These are phyloP conservation scores for Ogataea neopini DNA, from an alignment of 805 yeast genomes.

Conservation along the genomic window DNA sequence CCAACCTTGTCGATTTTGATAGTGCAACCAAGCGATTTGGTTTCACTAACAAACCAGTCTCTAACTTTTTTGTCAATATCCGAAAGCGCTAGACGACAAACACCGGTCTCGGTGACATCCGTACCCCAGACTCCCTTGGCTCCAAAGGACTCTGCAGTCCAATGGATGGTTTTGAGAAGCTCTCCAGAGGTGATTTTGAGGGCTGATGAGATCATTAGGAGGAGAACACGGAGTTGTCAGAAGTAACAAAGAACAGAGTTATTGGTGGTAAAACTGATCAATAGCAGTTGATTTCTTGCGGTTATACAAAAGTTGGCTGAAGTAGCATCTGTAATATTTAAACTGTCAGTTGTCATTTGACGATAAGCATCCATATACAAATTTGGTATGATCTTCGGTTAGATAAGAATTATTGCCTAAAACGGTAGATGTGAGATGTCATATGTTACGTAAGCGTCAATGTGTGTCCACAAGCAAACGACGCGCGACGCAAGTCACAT, in stretches of 20 bases:
- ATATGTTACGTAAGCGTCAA: too few species aligned
- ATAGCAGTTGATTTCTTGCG: too few species aligned
- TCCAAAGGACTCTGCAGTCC: conserved; percentile 37
- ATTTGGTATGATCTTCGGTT: background rate
- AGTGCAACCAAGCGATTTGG: conserved; percentile 53
- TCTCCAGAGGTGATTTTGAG: conserved; percentile 1
- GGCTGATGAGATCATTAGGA: background rate
- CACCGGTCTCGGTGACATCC: conserved; percentile 59
- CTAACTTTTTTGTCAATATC: conserved; percentile 64
- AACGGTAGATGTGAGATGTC: background rate
- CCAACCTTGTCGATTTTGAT: conserved; percentile 66
- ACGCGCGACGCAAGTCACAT: too few species aligned
- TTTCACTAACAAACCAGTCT: conserved; percentile 63
- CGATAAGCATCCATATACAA: background rate
- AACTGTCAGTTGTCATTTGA: too few species aligned
- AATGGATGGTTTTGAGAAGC: conserved; percentile 4
- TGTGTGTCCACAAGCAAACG: too few species aligned
- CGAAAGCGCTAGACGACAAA: conserved; percentile 61
- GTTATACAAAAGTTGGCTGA: background rate
- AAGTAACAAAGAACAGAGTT: too few species aligned
- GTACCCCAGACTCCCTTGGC: conserved; percentile 65
- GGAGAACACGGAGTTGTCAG: too few species aligned
- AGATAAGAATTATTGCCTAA: background rate
- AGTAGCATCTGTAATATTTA: background rate
- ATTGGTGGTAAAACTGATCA: too few species aligned